Conservation (phyloP, 768 basidiomycete genomes). For the Cyclocybe cylindracea region DNA sequence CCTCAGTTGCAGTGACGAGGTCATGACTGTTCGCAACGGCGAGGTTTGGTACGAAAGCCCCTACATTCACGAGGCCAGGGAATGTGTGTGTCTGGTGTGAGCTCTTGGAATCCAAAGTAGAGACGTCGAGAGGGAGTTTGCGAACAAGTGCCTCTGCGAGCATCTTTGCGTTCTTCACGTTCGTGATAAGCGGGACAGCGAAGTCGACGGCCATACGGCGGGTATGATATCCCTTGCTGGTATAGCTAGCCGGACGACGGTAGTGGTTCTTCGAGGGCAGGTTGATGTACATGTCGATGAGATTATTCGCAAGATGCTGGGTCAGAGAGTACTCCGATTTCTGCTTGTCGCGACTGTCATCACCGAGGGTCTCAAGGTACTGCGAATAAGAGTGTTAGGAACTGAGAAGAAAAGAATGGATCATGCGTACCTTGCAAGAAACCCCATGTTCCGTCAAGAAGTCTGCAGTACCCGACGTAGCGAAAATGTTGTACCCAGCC, state of each 20-base stretch:
- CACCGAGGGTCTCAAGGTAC: conserved; percentile 89
- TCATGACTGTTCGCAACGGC: conserved; percentile 55
- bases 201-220: conserved; percentile 99
- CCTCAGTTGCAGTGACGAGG: conserved; percentile 69
- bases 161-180: conserved; percentile 98
- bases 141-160: conserved; percentile 91
- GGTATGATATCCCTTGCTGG: conserved; percentile 95
- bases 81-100: conserved; percentile 89
- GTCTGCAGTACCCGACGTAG: conserved; percentile 95
- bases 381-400: conserved; percentile 23
- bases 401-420: not conserved
- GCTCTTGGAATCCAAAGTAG: conserved; percentile 89
- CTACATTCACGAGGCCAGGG: conserved; percentile 89
- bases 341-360: conserved; percentile 71
- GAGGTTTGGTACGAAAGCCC: conserved; percentile 81
- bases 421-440: conserved; percentile 77
- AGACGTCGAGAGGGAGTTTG: conserved; percentile 88
- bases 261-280: conserved; percentile 97
- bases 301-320: conserved; percentile 93
- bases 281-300: conserved; percentile 99
- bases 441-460: conserved; percentile 97
- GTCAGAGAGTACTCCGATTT: conserved; percentile 98
- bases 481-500: conserved; percentile 95
- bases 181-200: conserved; percentile 95
- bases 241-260: conserved; percentile 94